Evolutionary conservation across 2,329 filamentous ascomycete genomes (phyloP).

Genomic region (Fusarium mexicanum): DNA sequence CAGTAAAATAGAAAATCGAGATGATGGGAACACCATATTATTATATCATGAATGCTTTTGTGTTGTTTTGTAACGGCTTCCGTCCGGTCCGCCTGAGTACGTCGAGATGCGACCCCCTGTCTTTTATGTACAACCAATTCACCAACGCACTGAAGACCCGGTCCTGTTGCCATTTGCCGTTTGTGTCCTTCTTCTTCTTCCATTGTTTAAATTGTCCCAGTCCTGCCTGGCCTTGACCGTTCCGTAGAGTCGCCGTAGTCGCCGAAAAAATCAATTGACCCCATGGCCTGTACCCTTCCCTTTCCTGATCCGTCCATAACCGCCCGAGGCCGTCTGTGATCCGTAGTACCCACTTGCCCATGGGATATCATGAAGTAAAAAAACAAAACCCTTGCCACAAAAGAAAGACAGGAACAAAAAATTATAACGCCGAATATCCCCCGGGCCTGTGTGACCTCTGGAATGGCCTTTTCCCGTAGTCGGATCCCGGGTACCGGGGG

Average conservation of each 20-base stretch:
- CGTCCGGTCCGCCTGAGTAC: slow-evolving; percentile 13
- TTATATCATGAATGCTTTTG: slow-evolving; percentile 34
- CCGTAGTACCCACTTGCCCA: slow-evolving; percentile 39
- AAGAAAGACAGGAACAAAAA: slow-evolving; percentile 32
- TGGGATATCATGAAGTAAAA: slow-evolving; percentile 43
- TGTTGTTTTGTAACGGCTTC: slow-evolving; percentile 15
- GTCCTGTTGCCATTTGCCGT: slow-evolving; percentile 39
- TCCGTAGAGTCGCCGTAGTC: slow-evolving; percentile 31
- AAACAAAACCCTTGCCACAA: slow-evolving; percentile 35
- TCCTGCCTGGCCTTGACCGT: slow-evolving; percentile 20
- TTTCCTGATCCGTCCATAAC: slow-evolving; percentile 35
- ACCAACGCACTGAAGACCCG: slow-evolving; percentile 30
- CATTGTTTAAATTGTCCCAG: slow-evolving; percentile 17
- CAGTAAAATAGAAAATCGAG: neutral
- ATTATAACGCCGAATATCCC: slow-evolving; percentile 39
- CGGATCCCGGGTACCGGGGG: slow-evolving; percentile 4
- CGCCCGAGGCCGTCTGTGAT: slow-evolving; percentile 33
- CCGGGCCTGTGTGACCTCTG: slow-evolving; percentile 26
- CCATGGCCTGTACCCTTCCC: slow-evolving; percentile 27
- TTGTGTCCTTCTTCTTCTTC: slow-evolving; percentile 19
- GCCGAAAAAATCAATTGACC: slow-evolving; percentile 32
- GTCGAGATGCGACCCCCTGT: slow-evolving; percentile 15
- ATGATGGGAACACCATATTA: slow-evolving; percentile 26
- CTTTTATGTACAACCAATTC: slow-evolving; percentile 35
- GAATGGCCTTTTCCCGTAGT: slow-evolving; percentile 22